Conservation (phyloP, 1,139 yeast species). For the Pichia sp. region DNA sequence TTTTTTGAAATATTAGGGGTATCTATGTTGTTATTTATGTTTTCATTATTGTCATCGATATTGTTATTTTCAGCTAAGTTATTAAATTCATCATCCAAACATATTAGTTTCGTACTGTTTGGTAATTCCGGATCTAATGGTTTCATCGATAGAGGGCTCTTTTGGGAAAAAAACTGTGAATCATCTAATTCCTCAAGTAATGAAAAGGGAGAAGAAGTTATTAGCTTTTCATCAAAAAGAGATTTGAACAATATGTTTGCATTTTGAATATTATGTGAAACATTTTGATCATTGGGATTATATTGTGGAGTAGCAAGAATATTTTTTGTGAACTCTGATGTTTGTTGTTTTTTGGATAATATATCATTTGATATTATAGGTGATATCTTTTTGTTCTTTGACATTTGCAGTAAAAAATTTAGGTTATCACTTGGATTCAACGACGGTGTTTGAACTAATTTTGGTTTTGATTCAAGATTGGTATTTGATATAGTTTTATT, state of each 20-base stretch:
- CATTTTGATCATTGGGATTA: not conserved
- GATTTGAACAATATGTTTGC: constrained; percentile 12
- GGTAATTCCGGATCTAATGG: not conserved
- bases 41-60: not conserved
- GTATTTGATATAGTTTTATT: not conserved
- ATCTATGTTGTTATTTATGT: not conserved
- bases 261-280: constrained; percentile 10
- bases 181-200: constrained; percentile 15
- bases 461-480: not conserved
- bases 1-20: not conserved
- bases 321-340: not conserved
- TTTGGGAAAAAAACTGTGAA: not conserved
- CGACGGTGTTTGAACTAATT: not conserved
- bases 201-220: constrained; percentile 13
- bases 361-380: not conserved
- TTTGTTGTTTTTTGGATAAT: not conserved
- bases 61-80: not conserved
- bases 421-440: constrained; percentile 14
- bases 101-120: not conserved
- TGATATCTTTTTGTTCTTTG: not conserved
- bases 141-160: not conserved
- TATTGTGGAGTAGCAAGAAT: not conserved
- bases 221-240: constrained; percentile 11
- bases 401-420: constrained; percentile 11
- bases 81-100: not conserved